These are phyloP conservation scores for Phytophthora chlamydospora DNA, from an alignment of 352 stramenopile species.

Conservation along the genomic window DNA sequence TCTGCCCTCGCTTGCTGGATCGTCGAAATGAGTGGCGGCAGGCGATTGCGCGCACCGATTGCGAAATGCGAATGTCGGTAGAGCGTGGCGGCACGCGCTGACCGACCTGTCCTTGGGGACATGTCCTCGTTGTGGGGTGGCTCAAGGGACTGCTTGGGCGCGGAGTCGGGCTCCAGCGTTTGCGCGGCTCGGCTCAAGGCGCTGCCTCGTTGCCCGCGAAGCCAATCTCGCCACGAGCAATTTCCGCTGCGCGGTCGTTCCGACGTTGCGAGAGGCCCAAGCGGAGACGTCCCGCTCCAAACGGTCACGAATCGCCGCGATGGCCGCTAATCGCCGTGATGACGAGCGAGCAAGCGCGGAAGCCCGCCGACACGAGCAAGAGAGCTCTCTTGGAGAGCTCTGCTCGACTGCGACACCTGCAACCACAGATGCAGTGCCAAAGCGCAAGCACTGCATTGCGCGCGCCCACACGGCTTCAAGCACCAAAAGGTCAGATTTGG, in stretches of 20 bases:
- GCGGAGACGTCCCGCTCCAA: too few species aligned
- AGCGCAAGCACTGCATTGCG: too few species aligned
- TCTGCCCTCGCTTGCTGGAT: slow-evolving; percentile 13
- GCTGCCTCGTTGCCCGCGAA: not conserved
- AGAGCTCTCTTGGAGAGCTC: too few species aligned
- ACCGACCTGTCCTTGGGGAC: slow-evolving; percentile 11
- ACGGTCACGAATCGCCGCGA: too few species aligned
- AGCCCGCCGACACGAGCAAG: too few species aligned
- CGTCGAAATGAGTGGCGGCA: slow-evolving; percentile 26
- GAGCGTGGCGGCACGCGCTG: not conserved
- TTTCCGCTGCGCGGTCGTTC: slow-evolving; percentile 5
- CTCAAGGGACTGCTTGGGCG: slow-evolving; percentile 1
- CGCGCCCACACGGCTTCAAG: too few species aligned
- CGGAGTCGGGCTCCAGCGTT: not conserved
- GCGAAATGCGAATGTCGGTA: slow-evolving; percentile 4
- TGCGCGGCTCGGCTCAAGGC: not conserved
- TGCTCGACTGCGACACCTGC: not conserved
- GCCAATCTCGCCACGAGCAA: slow-evolving; percentile 3
- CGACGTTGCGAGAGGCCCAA: not conserved
- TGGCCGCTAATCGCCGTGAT: too few species aligned
- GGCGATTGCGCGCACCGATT: slow-evolving; percentile 24
- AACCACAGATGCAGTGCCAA: not conserved
- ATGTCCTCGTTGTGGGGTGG: not conserved
- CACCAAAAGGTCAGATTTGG: not conserved
- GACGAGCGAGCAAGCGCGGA: too few species aligned